A percentile compares a stretch with the other conserved stretches of the same genome.
Evolutionary conservation across 768 basidiomycete species (phyloP).

Genomic region (Leccinum subgranulosum): DNA sequence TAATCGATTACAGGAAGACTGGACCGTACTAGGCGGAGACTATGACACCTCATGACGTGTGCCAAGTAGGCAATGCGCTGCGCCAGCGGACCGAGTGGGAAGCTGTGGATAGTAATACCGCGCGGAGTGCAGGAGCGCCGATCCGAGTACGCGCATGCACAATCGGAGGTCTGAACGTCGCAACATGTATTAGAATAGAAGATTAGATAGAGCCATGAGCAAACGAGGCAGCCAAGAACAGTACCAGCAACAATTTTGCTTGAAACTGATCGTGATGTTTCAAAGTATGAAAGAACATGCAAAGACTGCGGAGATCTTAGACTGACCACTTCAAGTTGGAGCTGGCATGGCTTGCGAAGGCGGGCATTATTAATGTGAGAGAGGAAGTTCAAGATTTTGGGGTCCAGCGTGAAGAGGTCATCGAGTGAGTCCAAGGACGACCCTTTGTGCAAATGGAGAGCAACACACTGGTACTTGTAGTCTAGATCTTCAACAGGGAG

Average conservation of each 20-base stretch:
- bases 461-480: neutral
- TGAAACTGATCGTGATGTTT: neutral
- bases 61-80: neutral
- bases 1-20: neutral
- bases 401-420: neutral
- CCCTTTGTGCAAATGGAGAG: neutral
- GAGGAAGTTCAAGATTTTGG: neutral
- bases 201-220: neutral
- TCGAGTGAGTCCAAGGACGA: neutral
- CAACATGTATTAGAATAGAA: neutral
- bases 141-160: neutral
- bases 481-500: no score
- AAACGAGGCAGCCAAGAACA: constrained; percentile 7
- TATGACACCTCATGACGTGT: neutral
- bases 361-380: neutral
- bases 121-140: neutral
- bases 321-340: constrained; percentile 1
- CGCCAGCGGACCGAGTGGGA: neutral
- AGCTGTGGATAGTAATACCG: neutral
- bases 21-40: neutral
- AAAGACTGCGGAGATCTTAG: neutral
- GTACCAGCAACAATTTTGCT: constrained; percentile 1
- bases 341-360: constrained; percentile 8
- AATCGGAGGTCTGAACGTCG: neutral
- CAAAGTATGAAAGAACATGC: constrained; percentile 10